Evolutionary conservation across 139 green algal genomes (phyloP).

Genomic region (Pedinophyceae sp.): DNA sequence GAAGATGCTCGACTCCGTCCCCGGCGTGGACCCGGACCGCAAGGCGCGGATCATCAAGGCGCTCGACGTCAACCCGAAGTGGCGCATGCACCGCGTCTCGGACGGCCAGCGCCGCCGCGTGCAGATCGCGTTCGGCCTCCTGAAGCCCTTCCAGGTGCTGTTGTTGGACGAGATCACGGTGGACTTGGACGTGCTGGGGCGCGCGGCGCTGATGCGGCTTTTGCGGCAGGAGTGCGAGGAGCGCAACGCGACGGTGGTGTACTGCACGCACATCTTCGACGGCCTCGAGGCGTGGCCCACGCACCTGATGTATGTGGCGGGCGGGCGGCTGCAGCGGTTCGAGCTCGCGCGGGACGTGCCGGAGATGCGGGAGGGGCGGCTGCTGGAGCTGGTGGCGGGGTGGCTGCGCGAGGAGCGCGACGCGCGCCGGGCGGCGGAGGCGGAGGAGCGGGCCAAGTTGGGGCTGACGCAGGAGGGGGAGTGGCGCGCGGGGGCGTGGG

Average conservation of each 20-base stretch:
- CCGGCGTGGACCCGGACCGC: constrained; percentile 37
- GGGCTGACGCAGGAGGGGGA: not conserved
- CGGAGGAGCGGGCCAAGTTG: too few species aligned
- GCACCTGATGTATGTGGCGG: constrained; percentile 74
- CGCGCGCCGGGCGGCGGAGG: not conserved
- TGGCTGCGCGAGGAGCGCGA: not conserved
- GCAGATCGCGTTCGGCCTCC: constrained; percentile 77
- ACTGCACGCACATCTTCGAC: constrained; percentile 99
- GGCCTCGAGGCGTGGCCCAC: constrained; percentile 85
- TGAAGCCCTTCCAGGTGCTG: constrained; percentile 67
- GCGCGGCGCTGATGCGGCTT: constrained; percentile 75
- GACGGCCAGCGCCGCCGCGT: constrained; percentile 82
- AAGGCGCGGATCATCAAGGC: constrained; percentile 44
- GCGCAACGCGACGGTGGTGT: constrained; percentile 60
- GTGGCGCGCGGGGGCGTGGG: too few species aligned
- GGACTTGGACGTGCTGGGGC: constrained; percentile 89
- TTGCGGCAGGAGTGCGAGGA: constrained; percentile 56
- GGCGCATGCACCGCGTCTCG: constrained; percentile 68
- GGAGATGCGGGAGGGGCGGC: constrained; percentile 29
- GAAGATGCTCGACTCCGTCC: constrained; percentile 71
- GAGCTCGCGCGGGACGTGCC: constrained; percentile 13
- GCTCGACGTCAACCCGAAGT: constrained; percentile 70
- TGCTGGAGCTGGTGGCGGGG: constrained; percentile 39
- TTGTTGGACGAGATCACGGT: constrained; percentile 87
- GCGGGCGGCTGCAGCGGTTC: constrained; percentile 34